Base-by-base conservation (phyloP, 805 yeast species). In the Nakazawaea pomicola region DNA sequence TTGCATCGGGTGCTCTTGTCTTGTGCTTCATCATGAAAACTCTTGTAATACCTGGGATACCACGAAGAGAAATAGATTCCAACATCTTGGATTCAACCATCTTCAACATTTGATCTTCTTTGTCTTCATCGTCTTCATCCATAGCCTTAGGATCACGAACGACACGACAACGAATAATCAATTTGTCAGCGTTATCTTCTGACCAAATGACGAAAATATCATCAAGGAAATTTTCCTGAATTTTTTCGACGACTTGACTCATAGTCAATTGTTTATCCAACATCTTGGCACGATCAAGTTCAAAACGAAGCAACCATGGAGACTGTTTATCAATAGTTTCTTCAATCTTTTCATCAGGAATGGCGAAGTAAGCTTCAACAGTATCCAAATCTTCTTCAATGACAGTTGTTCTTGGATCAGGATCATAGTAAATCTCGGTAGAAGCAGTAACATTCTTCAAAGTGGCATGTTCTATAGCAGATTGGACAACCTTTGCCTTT, bases 151-250 rank as follows among this genome's bases (percentile, higher is more conserved):
- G 96, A 60, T 90, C 96, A 65, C 99, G 87, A 34, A 93, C 88
- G 52, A 95, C 95, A 72, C 99, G 86, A 74, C 98, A 91, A 74
- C 99, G 95, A 52, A 93, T 85, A 48, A 93, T 83, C 64, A 93
- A 81, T 64, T 89, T 90, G 51, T 91, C 97, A 33, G 97, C 96
- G 56, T 93, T 91, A 70, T 93, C 99, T 72, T 95, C 99, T 36
- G 97, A 88, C 98, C 99, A 93, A 57, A 93, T 93, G 30, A 93
- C 96, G 56, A 91, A 93, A 66, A 93, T 68, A 65, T 93, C 99
- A 53, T 89, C 95, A 41, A 90, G 95, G 62, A 93, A 93, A 48
- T 86, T 83, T 57, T 86, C 90, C 49, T 89, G 83, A 46, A 93
- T 93, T 70, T 83, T 89, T 53, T 89, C 95, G 20, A 99, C 97